Percentiles rank a stretch among this genome's conserved stretches.
phyloP scores from a whole-genome alignment of 176 grass and related monocot genomes.

The Paspalum vaginatum region DNA sequence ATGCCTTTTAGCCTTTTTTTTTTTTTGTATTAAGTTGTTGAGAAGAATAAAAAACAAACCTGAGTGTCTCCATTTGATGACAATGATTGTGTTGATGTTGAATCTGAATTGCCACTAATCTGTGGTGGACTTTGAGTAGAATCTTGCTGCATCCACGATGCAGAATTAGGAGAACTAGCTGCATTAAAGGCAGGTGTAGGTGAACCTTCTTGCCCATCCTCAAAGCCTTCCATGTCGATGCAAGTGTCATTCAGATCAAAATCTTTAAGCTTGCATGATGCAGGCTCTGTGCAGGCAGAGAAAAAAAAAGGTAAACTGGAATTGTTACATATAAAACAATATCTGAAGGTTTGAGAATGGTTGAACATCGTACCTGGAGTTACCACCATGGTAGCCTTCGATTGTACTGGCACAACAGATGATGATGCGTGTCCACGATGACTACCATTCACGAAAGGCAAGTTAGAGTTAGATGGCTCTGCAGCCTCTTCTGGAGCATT shows the following conservation, averaged over 20 bases:
- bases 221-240: constrained; percentile 65
- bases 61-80: constrained; percentile 91
- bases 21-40: neutral
- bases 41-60: constrained; percentile 54
- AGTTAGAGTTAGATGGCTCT: constrained; percentile 52
- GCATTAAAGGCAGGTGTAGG: constrained; percentile 42
- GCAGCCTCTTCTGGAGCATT: constrained; percentile 60
- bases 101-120: constrained; percentile 84
- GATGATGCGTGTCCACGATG: constrained; percentile 46
- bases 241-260: constrained; percentile 97
- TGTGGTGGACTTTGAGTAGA: constrained; percentile 78
- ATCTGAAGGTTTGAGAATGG: constrained; percentile 1
- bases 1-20: constrained; percentile 9
- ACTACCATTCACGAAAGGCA: constrained; percentile 46
- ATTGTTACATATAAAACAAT: constrained; percentile 28
- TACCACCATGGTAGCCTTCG: constrained; percentile 48
- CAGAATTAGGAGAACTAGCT: constrained; percentile 60
- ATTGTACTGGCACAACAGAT: constrained; percentile 56
- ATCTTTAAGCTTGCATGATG: constrained; percentile 62
- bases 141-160: constrained; percentile 72
- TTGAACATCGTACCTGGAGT: constrained; percentile 62
- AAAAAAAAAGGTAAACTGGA: constrained; percentile 4
- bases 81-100: constrained; percentile 83
- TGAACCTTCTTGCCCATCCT: constrained; percentile 52
- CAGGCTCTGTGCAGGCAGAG: constrained; percentile 52